Percentiles rank a stretch among this genome's conserved stretches.
phyloP scores from a whole-genome alignment of 2,329 filamentous ascomycete genomes.

The Fusarium coffeatum region DNA sequence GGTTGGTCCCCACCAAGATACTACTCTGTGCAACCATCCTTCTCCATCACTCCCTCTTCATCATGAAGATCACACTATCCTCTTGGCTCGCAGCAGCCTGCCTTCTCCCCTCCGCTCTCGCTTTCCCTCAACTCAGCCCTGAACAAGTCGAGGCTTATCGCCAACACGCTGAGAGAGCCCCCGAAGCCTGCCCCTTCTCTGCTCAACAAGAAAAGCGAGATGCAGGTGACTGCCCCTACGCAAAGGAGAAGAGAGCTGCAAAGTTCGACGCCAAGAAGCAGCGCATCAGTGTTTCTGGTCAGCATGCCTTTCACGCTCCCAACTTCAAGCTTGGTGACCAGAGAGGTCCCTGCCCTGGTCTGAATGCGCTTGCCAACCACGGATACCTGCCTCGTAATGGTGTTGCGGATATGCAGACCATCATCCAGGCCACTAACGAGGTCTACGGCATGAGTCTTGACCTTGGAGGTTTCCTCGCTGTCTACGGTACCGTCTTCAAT shows the following conservation, averaged over 20 bases:
- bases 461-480: constrained; percentile 55
- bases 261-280: constrained; percentile 15
- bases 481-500: constrained; percentile 60
- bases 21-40: rapidly evolving
- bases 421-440: constrained; percentile 14
- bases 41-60: not conserved
- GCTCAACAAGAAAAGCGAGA: not conserved
- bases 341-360: constrained; percentile 11
- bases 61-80: not conserved
- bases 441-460: constrained; percentile 62
- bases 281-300: not conserved
- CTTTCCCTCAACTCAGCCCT: not conserved
- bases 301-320: constrained; percentile 1
- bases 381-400: constrained; percentile 7
- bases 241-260: not conserved
- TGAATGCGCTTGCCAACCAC: constrained; percentile 15
- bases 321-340: constrained; percentile 8
- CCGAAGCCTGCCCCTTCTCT: not conserved
- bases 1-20: rapidly evolving
- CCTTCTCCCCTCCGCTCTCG: not conserved
- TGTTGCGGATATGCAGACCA: constrained; percentile 8
- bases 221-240: not conserved
- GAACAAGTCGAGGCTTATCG: constrained; percentile 10
- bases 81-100: not conserved
- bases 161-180: not conserved